A percentile compares a stretch with the other conserved stretches of the same genome.
phyloP scores from a whole-genome alignment of 2,329 filamentous ascomycete genomes.

The Talaromyces sp. region DNA sequence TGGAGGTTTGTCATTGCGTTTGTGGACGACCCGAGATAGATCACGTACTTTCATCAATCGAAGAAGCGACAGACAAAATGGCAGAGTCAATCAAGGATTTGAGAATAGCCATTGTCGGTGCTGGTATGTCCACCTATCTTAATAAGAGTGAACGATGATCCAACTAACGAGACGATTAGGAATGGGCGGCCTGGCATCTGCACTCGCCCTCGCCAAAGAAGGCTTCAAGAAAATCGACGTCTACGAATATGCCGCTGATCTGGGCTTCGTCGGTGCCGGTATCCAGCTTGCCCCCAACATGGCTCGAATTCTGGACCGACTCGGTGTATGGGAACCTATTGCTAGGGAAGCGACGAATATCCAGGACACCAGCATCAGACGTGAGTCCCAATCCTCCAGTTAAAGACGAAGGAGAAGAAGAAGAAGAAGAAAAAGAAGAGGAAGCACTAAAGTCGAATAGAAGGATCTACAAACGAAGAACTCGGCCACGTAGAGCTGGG shows the following conservation, averaged over 20 bases:
- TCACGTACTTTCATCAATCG: not conserved
- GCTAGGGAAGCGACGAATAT: constrained; percentile 68
- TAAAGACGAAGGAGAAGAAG: not conserved
- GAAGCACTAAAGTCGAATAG: constrained; percentile 30
- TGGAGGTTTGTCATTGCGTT: not conserved
- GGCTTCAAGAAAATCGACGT: constrained; percentile 72
- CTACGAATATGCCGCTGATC: constrained; percentile 67
- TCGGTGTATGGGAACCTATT: constrained; percentile 71
- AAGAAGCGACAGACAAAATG: constrained; percentile 21
- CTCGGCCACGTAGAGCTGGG: constrained; percentile 67
- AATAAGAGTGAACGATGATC: not conserved
- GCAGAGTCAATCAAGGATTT: constrained; percentile 30
- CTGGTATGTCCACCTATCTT: constrained; percentile 37
- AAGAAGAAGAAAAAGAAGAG: not conserved
- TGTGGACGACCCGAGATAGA: not conserved
- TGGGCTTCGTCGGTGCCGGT: constrained; percentile 79
- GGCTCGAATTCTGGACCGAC: constrained; percentile 67
- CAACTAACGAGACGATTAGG: constrained; percentile 43
- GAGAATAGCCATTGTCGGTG: constrained; percentile 48
- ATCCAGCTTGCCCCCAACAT: constrained; percentile 84
- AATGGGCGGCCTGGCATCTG: constrained; percentile 73
- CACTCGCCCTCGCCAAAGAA: constrained; percentile 69
- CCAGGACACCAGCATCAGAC: constrained; percentile 67
- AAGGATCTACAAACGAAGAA: constrained; percentile 66
- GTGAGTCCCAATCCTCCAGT: constrained; percentile 36